These are phyloP conservation scores for Dysphania ambrosioides DNA, from an alignment of 148 eudicot genomes.

Conservation along the genomic window DNA sequence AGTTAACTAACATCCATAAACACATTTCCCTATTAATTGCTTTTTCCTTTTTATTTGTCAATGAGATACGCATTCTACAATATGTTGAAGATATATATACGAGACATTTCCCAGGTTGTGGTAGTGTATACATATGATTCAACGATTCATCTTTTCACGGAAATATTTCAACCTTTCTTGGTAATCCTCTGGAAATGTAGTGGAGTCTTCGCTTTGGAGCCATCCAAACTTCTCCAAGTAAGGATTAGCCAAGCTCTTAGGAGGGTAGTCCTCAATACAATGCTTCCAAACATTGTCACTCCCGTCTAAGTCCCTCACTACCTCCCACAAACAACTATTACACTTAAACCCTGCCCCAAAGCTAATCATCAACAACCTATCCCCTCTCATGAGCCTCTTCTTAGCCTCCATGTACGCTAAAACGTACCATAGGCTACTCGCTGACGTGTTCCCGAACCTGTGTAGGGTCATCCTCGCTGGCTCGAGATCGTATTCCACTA, in stretches of 20 bases:
- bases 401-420: constrained; percentile 60
- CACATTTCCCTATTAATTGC: no score
- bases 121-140: background rate
- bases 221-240: constrained; percentile 64
- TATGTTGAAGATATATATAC: background rate
- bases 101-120: background rate
- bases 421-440: constrained; percentile 62
- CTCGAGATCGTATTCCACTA: constrained; percentile 43
- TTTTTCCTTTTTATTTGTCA: no score
- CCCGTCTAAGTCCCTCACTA: constrained; percentile 46
- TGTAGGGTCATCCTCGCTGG: constrained; percentile 66
- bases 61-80: no score
- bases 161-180: background rate
- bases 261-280: constrained; percentile 46
- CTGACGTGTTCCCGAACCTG: constrained; percentile 57
- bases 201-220: constrained; percentile 43
- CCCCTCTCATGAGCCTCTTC: constrained; percentile 47
- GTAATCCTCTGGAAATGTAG: constrained; percentile 30
- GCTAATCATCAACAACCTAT: constrained; percentile 48
- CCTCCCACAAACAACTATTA: constrained; percentile 74
- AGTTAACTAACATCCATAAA: no score
- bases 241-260: constrained; percentile 40
- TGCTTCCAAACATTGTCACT: constrained; percentile 51
- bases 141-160: background rate
- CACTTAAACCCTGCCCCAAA: constrained; percentile 72